Percentiles rank a stretch among this genome's conserved stretches.
Conservation (phyloP, 2,329 filamentous ascomycete species). For the Phialophora macrospora region DNA sequence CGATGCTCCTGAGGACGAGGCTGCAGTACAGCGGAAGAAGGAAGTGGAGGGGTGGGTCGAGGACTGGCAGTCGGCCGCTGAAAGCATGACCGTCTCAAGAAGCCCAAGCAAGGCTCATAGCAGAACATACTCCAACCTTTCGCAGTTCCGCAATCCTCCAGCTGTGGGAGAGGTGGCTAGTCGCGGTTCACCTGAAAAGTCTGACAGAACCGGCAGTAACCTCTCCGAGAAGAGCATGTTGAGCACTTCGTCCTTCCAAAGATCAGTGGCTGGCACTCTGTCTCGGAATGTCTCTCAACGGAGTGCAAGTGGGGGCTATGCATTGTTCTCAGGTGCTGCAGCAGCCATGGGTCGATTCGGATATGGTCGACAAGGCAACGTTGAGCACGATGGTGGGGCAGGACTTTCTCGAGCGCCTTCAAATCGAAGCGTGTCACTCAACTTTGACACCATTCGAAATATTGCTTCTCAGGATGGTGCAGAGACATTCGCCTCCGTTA, state of each 20-base stretch:
- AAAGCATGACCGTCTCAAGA: conserved; percentile 38
- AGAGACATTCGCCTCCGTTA: conserved; percentile 32
- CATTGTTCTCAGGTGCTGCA: conserved; percentile 39
- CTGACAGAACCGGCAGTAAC: conserved; percentile 61
- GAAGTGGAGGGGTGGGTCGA: conserved; percentile 41
- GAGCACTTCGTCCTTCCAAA: conserved; percentile 29
- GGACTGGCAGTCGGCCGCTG: conserved; percentile 40
- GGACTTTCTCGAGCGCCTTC: conserved; percentile 32
- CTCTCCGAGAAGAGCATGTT: conserved; percentile 58
- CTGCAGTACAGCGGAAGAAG: conserved; percentile 35
- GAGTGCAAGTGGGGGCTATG: conserved; percentile 37
- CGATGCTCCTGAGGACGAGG: conserved; percentile 16
- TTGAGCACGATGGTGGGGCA: conserved; percentile 3
- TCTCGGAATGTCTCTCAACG: conserved; percentile 37
- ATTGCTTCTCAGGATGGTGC: conserved; percentile 17
- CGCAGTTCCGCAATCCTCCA: conserved; percentile 37
- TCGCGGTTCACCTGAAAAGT: conserved; percentile 48
- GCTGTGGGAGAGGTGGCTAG: conserved; percentile 24
- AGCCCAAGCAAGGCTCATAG: conserved; percentile 37
- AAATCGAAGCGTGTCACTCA: conserved; percentile 38
- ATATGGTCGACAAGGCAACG: conserved; percentile 15
- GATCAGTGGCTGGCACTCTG: conserved; percentile 47
- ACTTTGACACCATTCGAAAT: conserved; percentile 19
- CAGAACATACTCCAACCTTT: conserved; percentile 39
- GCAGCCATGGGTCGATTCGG: conserved; percentile 36